Percentiles rank a stretch among this genome's conserved stretches.
phyloP scores from a whole-genome alignment of 352 stramenopile species.

The Globisporangium camurandrum region DNA sequence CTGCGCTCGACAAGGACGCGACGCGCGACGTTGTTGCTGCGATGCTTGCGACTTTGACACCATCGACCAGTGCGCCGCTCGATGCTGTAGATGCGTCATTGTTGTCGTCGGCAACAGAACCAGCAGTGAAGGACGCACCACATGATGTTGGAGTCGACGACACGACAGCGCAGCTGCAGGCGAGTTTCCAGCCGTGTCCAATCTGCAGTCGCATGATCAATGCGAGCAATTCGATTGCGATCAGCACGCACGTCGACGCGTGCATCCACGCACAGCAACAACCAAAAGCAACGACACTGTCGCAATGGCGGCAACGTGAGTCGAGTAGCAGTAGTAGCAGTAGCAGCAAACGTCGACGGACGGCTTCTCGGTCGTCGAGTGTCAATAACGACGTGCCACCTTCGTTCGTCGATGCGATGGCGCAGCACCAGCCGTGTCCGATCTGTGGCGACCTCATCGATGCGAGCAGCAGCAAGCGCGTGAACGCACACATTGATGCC shows the following conservation, averaged over 20 bases:
- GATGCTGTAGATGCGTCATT: too few relatives aligned
- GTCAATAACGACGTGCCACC: not conserved
- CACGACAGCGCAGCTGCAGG: not conserved
- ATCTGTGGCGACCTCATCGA: conserved; percentile 51
- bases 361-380: too few relatives aligned
- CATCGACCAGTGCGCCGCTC: too few relatives aligned
- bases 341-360: not conserved
- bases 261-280: conserved; percentile 20
- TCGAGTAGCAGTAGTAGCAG: not conserved
- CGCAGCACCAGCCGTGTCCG: conserved; percentile 31
- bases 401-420: not conserved
- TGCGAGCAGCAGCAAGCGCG: conserved; percentile 28
- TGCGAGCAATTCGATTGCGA: conserved; percentile 33
- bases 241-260: conserved; percentile 59
- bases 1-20: conserved; percentile 6
- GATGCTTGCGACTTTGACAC: conserved; percentile 19
- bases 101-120: too few relatives aligned
- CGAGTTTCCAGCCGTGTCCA: conserved; percentile 34
- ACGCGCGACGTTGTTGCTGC: conserved; percentile 10
- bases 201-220: conserved; percentile 55
- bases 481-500: conserved; percentile 58
- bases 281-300: not conserved
- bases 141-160: too few relatives aligned
- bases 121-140: too few relatives aligned
- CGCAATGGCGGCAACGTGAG: not conserved